These are phyloP conservation scores for Arxiozyma heterogenica DNA, from an alignment of 1,139 yeast species.

Conservation along the genomic window DNA sequence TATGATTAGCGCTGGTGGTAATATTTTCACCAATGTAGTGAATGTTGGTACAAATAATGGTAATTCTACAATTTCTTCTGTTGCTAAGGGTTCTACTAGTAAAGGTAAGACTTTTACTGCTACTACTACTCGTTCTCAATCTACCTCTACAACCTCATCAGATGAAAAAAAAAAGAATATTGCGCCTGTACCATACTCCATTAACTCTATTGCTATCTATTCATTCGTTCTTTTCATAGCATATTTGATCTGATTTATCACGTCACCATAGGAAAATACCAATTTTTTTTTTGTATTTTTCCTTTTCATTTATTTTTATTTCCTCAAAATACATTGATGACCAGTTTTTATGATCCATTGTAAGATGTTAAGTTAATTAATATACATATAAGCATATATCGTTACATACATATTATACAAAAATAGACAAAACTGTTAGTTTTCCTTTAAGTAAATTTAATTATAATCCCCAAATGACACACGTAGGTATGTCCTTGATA, in stretches of 20 bases:
- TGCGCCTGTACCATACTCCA: neutral
- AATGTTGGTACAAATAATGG: neutral
- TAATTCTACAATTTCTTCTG: neutral
- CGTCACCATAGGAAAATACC: neutral
- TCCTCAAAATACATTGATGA: neutral
- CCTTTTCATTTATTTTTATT: no score
- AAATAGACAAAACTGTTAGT: no score
- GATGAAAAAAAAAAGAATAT: neutral
- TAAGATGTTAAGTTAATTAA: neutral
- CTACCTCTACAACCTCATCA: neutral
- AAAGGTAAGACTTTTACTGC: neutral
- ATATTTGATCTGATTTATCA: neutral
- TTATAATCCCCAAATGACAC: no score
- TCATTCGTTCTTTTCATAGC: neutral
- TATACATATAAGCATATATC: neutral
- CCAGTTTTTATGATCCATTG: neutral
- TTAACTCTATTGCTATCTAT: neutral
- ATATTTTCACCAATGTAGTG: conserved; percentile 19
- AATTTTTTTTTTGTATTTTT: neutral
- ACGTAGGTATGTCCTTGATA: neutral
- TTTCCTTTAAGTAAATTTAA: no score
- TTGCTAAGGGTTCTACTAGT: neutral
- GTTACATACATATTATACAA: no score
- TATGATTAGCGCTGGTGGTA: conserved; percentile 14
- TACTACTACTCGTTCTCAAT: neutral